A percentile compares a stretch with the other conserved stretches of the same genome.
Evolutionary conservation across 2,329 filamentous ascomycete genomes (phyloP).

Genomic region (Pyrenophora teres): DNA sequence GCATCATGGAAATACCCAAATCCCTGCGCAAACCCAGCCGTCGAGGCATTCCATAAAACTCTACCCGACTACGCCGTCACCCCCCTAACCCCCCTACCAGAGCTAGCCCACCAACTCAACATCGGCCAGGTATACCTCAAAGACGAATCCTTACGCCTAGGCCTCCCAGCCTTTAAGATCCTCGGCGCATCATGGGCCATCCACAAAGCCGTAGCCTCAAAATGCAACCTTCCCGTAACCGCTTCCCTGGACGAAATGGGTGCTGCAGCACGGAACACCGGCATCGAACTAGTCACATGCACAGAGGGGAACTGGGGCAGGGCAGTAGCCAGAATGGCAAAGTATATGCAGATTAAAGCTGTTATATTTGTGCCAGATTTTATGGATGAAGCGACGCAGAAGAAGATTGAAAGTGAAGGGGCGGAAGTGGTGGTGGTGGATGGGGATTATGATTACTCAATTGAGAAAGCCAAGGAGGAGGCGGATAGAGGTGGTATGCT

Average conservation of each 20-base stretch:
- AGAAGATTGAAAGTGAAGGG: slow-evolving; percentile 65
- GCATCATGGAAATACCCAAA: slow-evolving; percentile 24
- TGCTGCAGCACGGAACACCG: slow-evolving; percentile 17
- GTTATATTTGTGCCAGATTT: slow-evolving; percentile 66
- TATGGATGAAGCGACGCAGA: slow-evolving; percentile 60
- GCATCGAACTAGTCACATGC: slow-evolving; percentile 62
- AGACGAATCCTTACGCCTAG: slow-evolving; percentile 70
- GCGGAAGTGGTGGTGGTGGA: slow-evolving; percentile 61
- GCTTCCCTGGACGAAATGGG: slow-evolving; percentile 54
- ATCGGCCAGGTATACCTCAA: slow-evolving; percentile 65
- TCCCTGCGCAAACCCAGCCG: slow-evolving; percentile 20
- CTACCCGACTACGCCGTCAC: slow-evolving; percentile 64
- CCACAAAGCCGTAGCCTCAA: slow-evolving; percentile 60
- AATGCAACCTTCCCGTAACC: slow-evolving; percentile 52
- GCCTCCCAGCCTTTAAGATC: slow-evolving; percentile 78
- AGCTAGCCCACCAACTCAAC: slow-evolving; percentile 62
- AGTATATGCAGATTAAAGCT: slow-evolving; percentile 59
- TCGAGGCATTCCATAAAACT: slow-evolving; percentile 58
- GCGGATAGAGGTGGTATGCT: slow-evolving; percentile 57
- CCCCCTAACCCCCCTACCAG: slow-evolving; percentile 58
- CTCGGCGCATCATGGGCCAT: slow-evolving; percentile 77
- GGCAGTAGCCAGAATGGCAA: slow-evolving; percentile 71
- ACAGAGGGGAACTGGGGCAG: slow-evolving; percentile 80
- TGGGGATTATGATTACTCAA: slow-evolving; percentile 68
- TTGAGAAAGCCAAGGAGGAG: slow-evolving; percentile 55